Percentiles rank a stretch among this genome's conserved stretches.
phyloP scores from a whole-genome alignment of 2,329 filamentous ascomycete species.

The Meredithiella fracta region DNA sequence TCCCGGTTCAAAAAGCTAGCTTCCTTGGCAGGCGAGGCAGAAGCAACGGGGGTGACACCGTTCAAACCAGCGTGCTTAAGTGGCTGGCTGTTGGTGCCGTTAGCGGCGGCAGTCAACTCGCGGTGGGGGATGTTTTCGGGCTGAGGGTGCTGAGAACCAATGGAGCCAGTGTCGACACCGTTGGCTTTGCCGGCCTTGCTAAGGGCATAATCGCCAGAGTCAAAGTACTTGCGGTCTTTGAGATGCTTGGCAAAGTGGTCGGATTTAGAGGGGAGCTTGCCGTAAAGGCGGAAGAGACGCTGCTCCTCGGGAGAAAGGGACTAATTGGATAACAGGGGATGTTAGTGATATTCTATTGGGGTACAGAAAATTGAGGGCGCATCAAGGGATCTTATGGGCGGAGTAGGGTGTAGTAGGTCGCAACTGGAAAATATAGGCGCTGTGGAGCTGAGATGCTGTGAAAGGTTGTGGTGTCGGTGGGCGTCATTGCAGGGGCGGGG shows the following conservation, averaged over 20 bases:
- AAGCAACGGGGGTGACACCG: slow-evolving; percentile 14
- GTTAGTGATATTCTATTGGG: slow-evolving; percentile 8
- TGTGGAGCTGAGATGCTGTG: not conserved
- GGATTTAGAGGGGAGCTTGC: slow-evolving; percentile 91
- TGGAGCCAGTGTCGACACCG: slow-evolving; percentile 79
- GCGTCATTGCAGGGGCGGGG: not conserved
- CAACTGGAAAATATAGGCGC: not conserved
- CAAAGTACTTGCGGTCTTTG: slow-evolving; percentile 98
- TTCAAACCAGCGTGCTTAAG: slow-evolving; percentile 28
- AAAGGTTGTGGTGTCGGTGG: not conserved
- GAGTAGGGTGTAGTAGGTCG: not conserved
- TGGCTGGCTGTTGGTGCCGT: slow-evolving; percentile 19
- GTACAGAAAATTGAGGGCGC: slow-evolving; percentile 12
- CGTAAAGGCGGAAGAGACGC: slow-evolving; percentile 89
- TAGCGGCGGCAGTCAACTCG: slow-evolving; percentile 31
- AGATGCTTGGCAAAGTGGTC: slow-evolving; percentile 96
- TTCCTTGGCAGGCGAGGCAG: slow-evolving; percentile 76
- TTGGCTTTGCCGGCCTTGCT: slow-evolving; percentile 95
- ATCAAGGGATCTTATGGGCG: not conserved
- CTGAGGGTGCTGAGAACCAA: slow-evolving; percentile 86
- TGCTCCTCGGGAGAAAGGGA: slow-evolving; percentile 89
- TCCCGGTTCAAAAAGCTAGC: slow-evolving; percentile 72
- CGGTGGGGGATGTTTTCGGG: slow-evolving; percentile 86
- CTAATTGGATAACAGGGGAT: slow-evolving; percentile 29
- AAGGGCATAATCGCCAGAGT: slow-evolving; percentile 90